Conservation (phyloP, 2,329 filamentous ascomycete species). For the Corinectria fuckeliana region DNA sequence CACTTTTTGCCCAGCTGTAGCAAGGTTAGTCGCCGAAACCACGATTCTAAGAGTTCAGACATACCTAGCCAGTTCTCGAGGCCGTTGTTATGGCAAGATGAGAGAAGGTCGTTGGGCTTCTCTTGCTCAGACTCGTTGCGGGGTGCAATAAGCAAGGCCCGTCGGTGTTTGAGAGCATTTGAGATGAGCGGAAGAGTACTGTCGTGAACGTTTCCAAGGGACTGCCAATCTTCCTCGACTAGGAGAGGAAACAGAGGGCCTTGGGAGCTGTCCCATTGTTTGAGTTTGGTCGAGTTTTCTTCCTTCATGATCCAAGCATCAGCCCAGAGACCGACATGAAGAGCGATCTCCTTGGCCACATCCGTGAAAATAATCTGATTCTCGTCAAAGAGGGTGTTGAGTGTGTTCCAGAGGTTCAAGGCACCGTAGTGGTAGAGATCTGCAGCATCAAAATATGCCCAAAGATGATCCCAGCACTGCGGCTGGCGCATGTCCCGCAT, state of each 20-base stretch:
- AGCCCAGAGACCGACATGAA: conserved; percentile 45
- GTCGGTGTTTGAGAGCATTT: conserved; percentile 44
- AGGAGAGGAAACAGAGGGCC: conserved; percentile 40
- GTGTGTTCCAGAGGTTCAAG: conserved; percentile 56
- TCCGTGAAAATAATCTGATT: conserved; percentile 45
- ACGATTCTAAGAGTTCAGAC: background rate
- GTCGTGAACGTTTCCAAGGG: conserved; percentile 40
- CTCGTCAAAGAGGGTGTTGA: conserved; percentile 50
- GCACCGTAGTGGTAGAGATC: conserved; percentile 57
- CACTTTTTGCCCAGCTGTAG: conserved; percentile 39
- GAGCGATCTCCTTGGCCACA: conserved; percentile 31
- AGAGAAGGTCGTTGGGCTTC: conserved; percentile 36
- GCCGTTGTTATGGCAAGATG: conserved; percentile 34
- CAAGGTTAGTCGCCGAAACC: conserved; percentile 20
- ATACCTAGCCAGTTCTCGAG: conserved; percentile 49
- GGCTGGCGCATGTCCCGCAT: conserved; percentile 45
- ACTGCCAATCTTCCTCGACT: conserved; percentile 34
- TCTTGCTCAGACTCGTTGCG: conserved; percentile 4
- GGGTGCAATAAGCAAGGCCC: conserved; percentile 34
- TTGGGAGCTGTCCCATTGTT: conserved; percentile 36
- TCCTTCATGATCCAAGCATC: conserved; percentile 44
- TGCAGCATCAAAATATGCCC: conserved; percentile 54
- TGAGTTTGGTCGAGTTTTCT: conserved; percentile 43
- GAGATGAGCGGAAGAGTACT: conserved; percentile 40
- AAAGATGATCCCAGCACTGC: conserved; percentile 50